Evolutionary conservation across 495 filamentous ascomycete genomes (phyloP).

Genomic region (Penicillium steckii): DNA sequence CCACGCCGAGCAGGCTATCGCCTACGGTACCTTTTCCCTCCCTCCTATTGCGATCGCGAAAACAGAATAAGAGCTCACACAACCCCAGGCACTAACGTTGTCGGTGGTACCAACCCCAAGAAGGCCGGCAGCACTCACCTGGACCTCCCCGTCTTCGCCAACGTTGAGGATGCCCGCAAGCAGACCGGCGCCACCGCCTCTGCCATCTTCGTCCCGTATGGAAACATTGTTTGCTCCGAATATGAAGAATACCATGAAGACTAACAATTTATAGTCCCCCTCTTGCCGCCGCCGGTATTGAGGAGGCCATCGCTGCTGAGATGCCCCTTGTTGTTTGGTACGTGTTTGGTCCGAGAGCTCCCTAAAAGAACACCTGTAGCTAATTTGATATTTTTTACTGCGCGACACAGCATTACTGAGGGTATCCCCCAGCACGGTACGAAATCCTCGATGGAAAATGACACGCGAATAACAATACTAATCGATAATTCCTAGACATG

Average conservation of each 20-base stretch:
- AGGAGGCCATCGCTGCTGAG: constrained; percentile 93
- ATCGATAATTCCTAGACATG: constrained; percentile 70
- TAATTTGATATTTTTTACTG: constrained; percentile 7
- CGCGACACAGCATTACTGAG: constrained; percentile 76
- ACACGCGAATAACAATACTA: constrained; percentile 15
- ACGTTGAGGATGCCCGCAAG: constrained; percentile 85
- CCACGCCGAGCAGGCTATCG: constrained; percentile 96
- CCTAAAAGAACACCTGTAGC: constrained; percentile 10
- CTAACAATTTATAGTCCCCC: constrained; percentile 61
- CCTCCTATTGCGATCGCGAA: constrained; percentile 14
- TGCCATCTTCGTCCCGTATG: constrained; percentile 96
- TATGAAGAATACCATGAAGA: constrained; percentile 11
- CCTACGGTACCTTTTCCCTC: constrained; percentile 69
- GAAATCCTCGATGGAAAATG: constrained; percentile 18
- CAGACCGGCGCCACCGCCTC: constrained; percentile 87
- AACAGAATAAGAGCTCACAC: constrained; percentile 32
- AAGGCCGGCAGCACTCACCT: constrained; percentile 92
- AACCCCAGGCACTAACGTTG: constrained; percentile 82
- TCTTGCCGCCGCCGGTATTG: constrained; percentile 88
- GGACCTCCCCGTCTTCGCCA: constrained; percentile 89
- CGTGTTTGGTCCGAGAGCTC: constrained; percentile 23
- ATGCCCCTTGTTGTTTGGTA: constrained; percentile 89
- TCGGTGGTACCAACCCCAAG: constrained; percentile 98
- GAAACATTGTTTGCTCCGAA: constrained; percentile 1
- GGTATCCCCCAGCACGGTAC: constrained; percentile 95